Evolutionary conservation across 1,284 basidiomycete genomes (phyloP).

Genomic region (Fomitopsis pinicola): DNA sequence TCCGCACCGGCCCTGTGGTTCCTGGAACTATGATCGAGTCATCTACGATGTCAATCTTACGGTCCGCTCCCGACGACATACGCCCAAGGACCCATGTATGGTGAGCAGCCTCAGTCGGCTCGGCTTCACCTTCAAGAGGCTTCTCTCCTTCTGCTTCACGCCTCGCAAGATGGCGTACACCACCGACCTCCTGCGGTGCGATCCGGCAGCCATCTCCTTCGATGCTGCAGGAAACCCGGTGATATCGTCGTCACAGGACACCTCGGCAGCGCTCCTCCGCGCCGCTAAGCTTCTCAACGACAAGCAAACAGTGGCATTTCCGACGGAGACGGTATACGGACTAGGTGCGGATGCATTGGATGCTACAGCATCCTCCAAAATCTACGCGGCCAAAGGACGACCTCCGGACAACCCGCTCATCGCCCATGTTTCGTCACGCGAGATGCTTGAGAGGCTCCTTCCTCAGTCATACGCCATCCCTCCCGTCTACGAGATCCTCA

Average conservation of each 20-base stretch:
- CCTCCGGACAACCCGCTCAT: conserved; percentile 98
- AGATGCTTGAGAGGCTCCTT: conserved; percentile 78
- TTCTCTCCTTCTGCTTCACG: background rate
- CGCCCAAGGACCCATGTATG: background rate
- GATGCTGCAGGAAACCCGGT: conserved; percentile 14
- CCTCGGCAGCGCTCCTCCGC: conserved; percentile 19
- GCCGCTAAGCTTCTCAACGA: conserved; percentile 22
- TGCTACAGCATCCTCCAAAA: conserved; percentile 60
- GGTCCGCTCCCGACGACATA: background rate
- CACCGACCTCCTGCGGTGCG: conserved; percentile 24
- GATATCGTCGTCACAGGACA: conserved; percentile 20
- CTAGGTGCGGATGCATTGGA: conserved; percentile 85
- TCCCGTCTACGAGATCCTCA: conserved; percentile 64
- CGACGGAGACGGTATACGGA: conserved; percentile 98
- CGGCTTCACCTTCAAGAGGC: background rate
- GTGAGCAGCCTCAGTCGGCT: background rate
- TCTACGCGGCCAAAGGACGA: conserved; percentile 90
- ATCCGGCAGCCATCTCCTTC: conserved; percentile 24
- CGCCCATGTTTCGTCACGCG: conserved; percentile 86
- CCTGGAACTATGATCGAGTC: background rate
- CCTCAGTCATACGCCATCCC: conserved; percentile 60
- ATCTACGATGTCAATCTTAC: background rate
- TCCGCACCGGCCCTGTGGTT: background rate
- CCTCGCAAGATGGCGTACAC: conserved; percentile 14
- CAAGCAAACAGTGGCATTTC: conserved; percentile 70